phyloP scores from a whole-genome alignment of 345 rosid species.

The Angophora floribunda region DNA sequence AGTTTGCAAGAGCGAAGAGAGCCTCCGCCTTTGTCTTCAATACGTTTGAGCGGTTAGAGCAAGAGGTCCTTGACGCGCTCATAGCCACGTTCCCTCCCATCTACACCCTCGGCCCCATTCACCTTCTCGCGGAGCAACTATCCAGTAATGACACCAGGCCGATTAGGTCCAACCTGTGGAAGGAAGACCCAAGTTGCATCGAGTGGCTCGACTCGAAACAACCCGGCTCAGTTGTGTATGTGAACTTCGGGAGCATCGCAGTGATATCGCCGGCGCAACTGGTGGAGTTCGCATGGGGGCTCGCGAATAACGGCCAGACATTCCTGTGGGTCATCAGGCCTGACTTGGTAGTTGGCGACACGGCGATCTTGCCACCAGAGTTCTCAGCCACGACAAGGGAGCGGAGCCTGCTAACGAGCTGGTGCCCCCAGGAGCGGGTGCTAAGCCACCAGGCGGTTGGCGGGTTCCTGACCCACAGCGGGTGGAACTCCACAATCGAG shows the following conservation, averaged over 20 bases:
- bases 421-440: not conserved
- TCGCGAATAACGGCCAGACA: not conserved
- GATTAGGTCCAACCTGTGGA: slow-evolving; percentile 39
- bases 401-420: not conserved
- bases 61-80: slow-evolving; percentile 11
- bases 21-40: slow-evolving; percentile 37
- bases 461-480: not conserved
- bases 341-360: slow-evolving; percentile 23
- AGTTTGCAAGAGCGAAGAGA: slow-evolving; percentile 16
- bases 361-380: not conserved
- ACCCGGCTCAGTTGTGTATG: slow-evolving; percentile 38
- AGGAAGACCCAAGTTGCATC: slow-evolving; percentile 36
- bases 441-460: not conserved
- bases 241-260: slow-evolving; percentile 47
- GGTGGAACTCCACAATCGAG: not conserved
- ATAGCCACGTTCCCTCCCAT: slow-evolving; percentile 28
- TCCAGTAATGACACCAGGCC: not conserved
- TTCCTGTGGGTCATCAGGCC: not conserved
- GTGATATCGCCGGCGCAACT: slow-evolving; percentile 28
- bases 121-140: slow-evolving; percentile 12
- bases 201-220: slow-evolving; percentile 35
- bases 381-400: not conserved
- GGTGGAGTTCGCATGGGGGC: slow-evolving; percentile 35
- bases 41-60: slow-evolving; percentile 39
- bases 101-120: slow-evolving; percentile 34